Conservation (phyloP, 1,284 basidiomycete genomes). For the Leccinum laetum region DNA sequence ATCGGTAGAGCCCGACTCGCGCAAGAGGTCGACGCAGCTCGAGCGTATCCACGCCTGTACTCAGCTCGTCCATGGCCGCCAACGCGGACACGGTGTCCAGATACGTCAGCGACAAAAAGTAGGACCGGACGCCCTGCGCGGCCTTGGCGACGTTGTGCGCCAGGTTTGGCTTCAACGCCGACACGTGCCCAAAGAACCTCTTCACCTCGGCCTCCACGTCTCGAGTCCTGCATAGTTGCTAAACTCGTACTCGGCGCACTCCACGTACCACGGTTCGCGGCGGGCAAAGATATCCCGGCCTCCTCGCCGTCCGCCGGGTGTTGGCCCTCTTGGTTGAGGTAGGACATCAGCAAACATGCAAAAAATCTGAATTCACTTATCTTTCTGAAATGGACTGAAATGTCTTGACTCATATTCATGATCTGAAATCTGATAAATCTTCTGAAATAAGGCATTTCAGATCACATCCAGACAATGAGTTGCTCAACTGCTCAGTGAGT, state of each 20-base stretch:
- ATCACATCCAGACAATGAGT: too few relatives aligned
- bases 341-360: conserved; percentile 35
- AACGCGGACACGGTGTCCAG: conserved; percentile 82
- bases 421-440: too few relatives aligned
- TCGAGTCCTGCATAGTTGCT: conserved; percentile 66
- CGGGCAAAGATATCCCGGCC: conserved; percentile 78
- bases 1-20: conserved; percentile 42
- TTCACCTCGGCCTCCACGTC: conserved; percentile 41
- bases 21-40: conserved; percentile 95
- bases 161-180: conserved; percentile 71
- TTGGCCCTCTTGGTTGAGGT: conserved; percentile 75
- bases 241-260: conserved; percentile 86
- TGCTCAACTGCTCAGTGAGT: too few relatives aligned
- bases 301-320: conserved; percentile 90
- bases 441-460: too few relatives aligned
- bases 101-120: conserved; percentile 93
- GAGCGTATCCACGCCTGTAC: conserved; percentile 88
- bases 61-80: conserved; percentile 69
- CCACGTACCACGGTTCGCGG: conserved; percentile 86
- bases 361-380: too few relatives aligned
- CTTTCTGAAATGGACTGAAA: too few relatives aligned
- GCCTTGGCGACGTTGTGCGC: conserved; percentile 50
- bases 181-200: conserved; percentile 90
- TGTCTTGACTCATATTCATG: too few relatives aligned
- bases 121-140: conserved; percentile 62